phyloP scores from a whole-genome alignment of 768 basidiomycete species.

The Steccherinum ochraceum region DNA sequence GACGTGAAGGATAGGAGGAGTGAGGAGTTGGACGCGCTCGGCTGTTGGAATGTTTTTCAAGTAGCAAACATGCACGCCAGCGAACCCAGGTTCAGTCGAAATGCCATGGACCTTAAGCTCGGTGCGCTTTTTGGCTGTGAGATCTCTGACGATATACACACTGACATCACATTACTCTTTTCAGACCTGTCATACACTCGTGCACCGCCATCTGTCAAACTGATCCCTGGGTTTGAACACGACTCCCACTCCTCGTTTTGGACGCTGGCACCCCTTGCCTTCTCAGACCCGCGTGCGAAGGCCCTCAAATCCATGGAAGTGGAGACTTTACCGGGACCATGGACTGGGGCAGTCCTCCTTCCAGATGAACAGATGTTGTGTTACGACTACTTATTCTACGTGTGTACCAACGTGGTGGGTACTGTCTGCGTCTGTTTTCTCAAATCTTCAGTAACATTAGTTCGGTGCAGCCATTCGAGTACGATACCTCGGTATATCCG shows the following conservation, averaged over 20 bases:
- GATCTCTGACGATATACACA: background rate
- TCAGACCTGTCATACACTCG: constrained; percentile 28
- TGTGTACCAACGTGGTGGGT: constrained; percentile 21
- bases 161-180: background rate
- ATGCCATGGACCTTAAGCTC: constrained; percentile 14
- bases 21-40: constrained; percentile 25
- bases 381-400: constrained; percentile 31
- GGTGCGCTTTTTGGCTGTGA: too few relatives aligned
- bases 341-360: constrained; percentile 11
- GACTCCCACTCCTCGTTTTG: constrained; percentile 25
- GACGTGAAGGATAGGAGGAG: constrained; percentile 28
- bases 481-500: constrained; percentile 22
- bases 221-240: constrained; percentile 20
- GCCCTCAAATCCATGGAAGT: constrained; percentile 12
- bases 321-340: constrained; percentile 13
- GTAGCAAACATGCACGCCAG: constrained; percentile 13
- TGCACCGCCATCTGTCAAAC: constrained; percentile 22
- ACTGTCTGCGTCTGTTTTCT: too few relatives aligned
- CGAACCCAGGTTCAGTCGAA: constrained; percentile 17
- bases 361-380: constrained; percentile 32
- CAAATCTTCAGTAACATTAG: too few relatives aligned
- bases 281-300: constrained; percentile 18
- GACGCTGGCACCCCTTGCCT: constrained; percentile 24
- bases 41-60: constrained; percentile 36
- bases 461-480: constrained; percentile 21